Evolutionary conservation across 2,329 filamentous ascomycete species (phyloP).

Genomic region (Orbilia brochopaga): DNA sequence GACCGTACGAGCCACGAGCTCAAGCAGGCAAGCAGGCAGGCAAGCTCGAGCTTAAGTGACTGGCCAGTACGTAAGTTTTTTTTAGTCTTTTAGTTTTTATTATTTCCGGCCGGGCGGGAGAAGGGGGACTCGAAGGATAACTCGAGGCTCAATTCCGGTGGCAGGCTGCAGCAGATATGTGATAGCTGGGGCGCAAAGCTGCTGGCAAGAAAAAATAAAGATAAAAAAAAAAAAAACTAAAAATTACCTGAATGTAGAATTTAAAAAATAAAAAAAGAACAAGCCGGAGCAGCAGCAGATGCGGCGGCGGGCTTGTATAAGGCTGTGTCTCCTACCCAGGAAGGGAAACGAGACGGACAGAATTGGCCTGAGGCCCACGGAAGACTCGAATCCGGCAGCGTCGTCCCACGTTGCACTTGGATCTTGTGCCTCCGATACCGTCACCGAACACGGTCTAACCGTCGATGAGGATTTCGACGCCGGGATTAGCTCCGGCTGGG

Average conservation of each 20-base stretch:
- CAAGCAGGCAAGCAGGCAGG: background rate
- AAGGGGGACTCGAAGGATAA: slow-evolving; percentile 19
- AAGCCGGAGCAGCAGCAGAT: background rate
- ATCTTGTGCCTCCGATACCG: slow-evolving; percentile 32
- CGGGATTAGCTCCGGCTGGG: background rate
- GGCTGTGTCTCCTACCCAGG: slow-evolving; percentile 31
- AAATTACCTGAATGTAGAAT: no score
- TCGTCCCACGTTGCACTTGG: slow-evolving; percentile 41
- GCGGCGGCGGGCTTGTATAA: slow-evolving; percentile 25
- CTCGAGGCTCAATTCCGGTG: slow-evolving; percentile 35
- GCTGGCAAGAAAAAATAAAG: background rate
- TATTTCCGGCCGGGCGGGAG: background rate
- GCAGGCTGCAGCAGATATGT: slow-evolving; percentile 26
- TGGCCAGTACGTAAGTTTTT: background rate
- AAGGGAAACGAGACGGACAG: slow-evolving; percentile 17
- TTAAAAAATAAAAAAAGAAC: slow-evolving; percentile 3
- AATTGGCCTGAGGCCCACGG: slow-evolving; percentile 11
- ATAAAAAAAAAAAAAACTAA: background rate
- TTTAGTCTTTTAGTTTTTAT: slow-evolving; percentile 7
- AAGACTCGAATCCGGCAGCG: slow-evolving; percentile 10
- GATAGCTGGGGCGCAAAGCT: slow-evolving; percentile 11
- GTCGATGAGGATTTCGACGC: background rate
- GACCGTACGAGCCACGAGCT: slow-evolving; percentile 33
- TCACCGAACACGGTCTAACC: slow-evolving; percentile 5
- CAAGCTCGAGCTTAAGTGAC: no score